These are phyloP conservation scores for Penicillium polonicum DNA, from an alignment of 2,329 filamentous ascomycete genomes.

Conservation along the genomic window DNA sequence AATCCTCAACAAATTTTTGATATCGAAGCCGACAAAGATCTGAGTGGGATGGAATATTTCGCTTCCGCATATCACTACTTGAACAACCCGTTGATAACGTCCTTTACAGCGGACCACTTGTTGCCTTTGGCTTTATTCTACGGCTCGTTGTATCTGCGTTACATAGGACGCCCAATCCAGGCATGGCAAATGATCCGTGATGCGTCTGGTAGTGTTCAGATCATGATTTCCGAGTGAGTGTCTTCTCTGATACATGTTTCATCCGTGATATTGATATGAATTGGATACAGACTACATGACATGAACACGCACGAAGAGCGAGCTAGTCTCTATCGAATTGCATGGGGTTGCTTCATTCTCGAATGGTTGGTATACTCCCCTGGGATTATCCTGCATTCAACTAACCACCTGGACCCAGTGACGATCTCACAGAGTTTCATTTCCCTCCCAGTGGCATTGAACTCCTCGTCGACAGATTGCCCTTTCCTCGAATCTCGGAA, in stretches of 20 bases:
- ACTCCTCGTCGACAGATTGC: constrained; percentile 14
- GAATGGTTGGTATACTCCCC: constrained; percentile 11
- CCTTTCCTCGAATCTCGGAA: constrained; percentile 17
- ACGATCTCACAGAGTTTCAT: constrained; percentile 21
- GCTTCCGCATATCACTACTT: constrained; percentile 15
- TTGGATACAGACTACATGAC: constrained; percentile 10
- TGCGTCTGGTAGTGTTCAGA: constrained; percentile 14
- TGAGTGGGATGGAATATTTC: constrained; percentile 18
- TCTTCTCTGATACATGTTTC: background rate
- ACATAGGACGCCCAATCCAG: constrained; percentile 16
- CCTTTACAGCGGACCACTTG: constrained; percentile 8
- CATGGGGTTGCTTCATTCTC: constrained; percentile 21
- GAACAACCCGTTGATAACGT: background rate
- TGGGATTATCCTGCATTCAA: background rate
- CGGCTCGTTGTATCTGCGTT: constrained; percentile 20
- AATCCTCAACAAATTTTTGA: constrained; percentile 8
- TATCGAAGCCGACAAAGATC: constrained; percentile 7
- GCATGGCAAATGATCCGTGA: constrained; percentile 15
- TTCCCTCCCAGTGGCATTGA: constrained; percentile 20
- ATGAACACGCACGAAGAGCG: constrained; percentile 7
- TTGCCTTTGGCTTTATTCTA: constrained; percentile 17
- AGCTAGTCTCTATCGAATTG: constrained; percentile 12
- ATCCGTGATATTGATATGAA: background rate
- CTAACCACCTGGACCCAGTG: constrained; percentile 2
- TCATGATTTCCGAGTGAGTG: constrained; percentile 15